Conservation (phyloP, 1,284 basidiomycete genomes). For the Melampsora larici-populina region DNA sequence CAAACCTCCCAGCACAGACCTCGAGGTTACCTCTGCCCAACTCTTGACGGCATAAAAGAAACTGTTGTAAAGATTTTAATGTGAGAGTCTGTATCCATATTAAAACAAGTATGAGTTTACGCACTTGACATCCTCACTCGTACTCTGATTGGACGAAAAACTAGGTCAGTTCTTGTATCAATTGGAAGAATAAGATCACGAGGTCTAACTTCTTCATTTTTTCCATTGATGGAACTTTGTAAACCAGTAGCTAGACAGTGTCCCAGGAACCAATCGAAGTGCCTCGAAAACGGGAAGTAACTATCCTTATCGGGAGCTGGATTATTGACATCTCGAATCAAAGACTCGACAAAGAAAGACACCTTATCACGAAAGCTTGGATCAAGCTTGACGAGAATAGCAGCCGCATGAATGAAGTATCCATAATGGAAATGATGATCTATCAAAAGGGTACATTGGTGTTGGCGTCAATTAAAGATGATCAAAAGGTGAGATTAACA, state of each 20-base stretch:
- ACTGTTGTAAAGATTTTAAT: conserved; percentile 6
- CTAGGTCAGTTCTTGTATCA: not conserved
- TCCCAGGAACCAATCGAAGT: conserved; percentile 45
- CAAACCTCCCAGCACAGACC: conserved; percentile 12
- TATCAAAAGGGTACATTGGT: not conserved
- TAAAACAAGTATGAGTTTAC: not conserved
- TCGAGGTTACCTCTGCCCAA: conserved; percentile 34
- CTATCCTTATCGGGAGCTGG: conserved; percentile 5
- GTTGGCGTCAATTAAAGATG: not conserved
- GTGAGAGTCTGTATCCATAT: not conserved
- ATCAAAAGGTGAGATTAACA: not conserved
- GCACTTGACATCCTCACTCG: conserved; percentile 43
- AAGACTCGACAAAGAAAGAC: conserved; percentile 7
- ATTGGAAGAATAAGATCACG: not conserved
- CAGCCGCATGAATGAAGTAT: conserved; percentile 44
- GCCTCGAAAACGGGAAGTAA: conserved; percentile 36
- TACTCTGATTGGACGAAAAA: conserved; percentile 6
- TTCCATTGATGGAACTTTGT: conserved; percentile 32
- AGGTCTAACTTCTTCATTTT: conserved; percentile 39
- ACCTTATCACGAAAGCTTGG: conserved; percentile 11
- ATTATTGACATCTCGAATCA: conserved; percentile 40
- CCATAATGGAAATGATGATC: conserved; percentile 44
- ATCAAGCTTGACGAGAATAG: conserved; percentile 40
- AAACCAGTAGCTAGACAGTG: conserved; percentile 43
- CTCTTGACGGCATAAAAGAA: conserved; percentile 41